phyloP scores from a whole-genome alignment of 495 filamentous ascomycete species.

The Hypoxylon crocopeplum region DNA sequence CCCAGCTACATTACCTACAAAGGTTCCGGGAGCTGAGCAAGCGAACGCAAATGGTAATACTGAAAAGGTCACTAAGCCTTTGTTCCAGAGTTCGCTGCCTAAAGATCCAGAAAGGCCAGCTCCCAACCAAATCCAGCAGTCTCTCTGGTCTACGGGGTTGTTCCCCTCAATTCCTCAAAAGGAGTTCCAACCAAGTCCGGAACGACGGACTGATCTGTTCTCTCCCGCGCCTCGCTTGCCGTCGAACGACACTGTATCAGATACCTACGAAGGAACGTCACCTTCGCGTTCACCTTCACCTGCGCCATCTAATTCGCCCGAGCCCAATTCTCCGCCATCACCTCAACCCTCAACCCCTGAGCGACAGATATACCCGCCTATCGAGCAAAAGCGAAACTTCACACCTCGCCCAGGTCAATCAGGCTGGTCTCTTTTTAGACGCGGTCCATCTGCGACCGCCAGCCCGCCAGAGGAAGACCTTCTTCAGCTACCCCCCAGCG shows the following conservation, averaged over 20 bases:
- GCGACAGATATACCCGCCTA: constrained; percentile 31
- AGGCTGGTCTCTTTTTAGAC: constrained; percentile 44
- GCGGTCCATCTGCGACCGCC: constrained; percentile 10
- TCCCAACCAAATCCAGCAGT: constrained; percentile 23
- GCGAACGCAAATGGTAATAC: constrained; percentile 3
- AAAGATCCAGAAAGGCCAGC: constrained; percentile 13
- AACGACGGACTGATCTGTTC: constrained; percentile 31
- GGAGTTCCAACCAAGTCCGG: constrained; percentile 30
- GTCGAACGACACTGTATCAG: constrained; percentile 21
- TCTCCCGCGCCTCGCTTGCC: constrained; percentile 31
- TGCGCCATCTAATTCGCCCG: not conserved
- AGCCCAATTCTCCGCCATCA: constrained; percentile 8
- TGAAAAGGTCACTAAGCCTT: constrained; percentile 18
- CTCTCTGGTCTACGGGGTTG: constrained; percentile 39
- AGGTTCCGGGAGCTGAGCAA: constrained; percentile 11
- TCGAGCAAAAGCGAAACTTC: constrained; percentile 59
- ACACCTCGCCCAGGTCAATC: constrained; percentile 51
- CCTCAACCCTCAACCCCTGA: constrained; percentile 42
- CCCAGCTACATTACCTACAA: constrained; percentile 48
- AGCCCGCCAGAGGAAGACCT: constrained; percentile 8
- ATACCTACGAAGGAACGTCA: constrained; percentile 18
- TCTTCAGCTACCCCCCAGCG: constrained; percentile 31
- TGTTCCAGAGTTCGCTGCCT: constrained; percentile 5
- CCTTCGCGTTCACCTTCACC: constrained; percentile 13
- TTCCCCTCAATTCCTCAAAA: constrained; percentile 44